Evolutionary conservation across 495 filamentous ascomycete genomes (phyloP), one percentile per base, ranked within the genome.

Genomic region (Clavariopsis aquatica): DNA sequence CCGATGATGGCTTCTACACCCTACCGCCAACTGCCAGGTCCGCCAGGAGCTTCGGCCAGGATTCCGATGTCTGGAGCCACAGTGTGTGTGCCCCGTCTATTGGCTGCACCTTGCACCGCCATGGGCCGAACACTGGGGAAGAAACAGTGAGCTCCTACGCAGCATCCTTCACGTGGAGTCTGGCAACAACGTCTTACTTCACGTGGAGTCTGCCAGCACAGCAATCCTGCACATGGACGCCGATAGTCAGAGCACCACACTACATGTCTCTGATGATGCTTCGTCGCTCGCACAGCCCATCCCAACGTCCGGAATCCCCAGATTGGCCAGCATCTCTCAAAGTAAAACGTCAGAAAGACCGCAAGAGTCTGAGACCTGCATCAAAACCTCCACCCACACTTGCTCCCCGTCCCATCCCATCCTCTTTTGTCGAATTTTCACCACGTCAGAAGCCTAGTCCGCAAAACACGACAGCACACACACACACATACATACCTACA

Each of bases 201-300:
- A 56, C 52, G 52, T 56, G 52, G 52, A 56, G 31, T 36, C 31
- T 36, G 31, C 6, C 31, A 36, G 6, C 31, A 13, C n/a, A n/a
- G n/a, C n/a, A n/a, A n/a, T n/a, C n/a, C n/a, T n/a, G n/a, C n/a
- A 9, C 13, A 17, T n/a, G 8, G 38, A 43, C n/a, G 9, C 54
- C 31, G 19, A 57, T 13, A 43, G 26, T 31, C 2, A 6, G 38
- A 43, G 26, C 47, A 51, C 22, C 17, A 51, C 47, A 51, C 22
- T 28, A 51, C 47, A 51, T 23, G 26, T 23, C 47, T 51, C 26
- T 51, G 10, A 51, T 9, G 19, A 7, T n/a, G n/a, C 47, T 23
- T 24, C 10, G 26, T 28, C 47, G 2, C n/a, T 51, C 47, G 47
- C 47, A 51, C 47, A 23, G 47, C 19, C 47, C 47, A 51, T 7